Conservation (phyloP, 2,329 filamentous ascomycete genomes). For the Xylariales sp. region DNA sequence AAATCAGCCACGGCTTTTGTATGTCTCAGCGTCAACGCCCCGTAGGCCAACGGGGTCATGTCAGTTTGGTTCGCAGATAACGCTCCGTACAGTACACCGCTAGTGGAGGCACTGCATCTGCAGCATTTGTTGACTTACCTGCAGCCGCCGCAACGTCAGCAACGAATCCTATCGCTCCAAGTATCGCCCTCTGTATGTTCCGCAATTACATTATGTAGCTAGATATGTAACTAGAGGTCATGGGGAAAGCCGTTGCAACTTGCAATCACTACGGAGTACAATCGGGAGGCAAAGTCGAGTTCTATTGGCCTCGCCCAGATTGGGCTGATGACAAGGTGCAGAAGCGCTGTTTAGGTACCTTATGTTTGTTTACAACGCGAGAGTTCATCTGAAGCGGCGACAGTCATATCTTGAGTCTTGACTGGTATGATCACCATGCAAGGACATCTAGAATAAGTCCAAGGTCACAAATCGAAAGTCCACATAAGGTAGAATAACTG, state of each 20-base stretch:
- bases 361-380: conserved; percentile 5
- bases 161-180: conserved; percentile 9
- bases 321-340: not conserved
- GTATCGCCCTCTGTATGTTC: not conserved
- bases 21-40: conserved; percentile 3
- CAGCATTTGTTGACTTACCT: conserved; percentile 1
- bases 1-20: conserved; percentile 1
- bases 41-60: not conserved
- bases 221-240: conserved; percentile 5
- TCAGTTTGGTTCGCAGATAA: not conserved
- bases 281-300: not conserved
- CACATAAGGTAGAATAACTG: too few species aligned
- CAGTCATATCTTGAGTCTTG: too few species aligned
- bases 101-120: not conserved
- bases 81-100: not conserved
- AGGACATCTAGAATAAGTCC: too few species aligned
- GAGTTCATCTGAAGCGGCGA: too few species aligned
- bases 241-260: conserved; percentile 1
- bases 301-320: conserved; percentile 7
- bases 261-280: conserved; percentile 2
- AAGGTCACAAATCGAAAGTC: too few species aligned
- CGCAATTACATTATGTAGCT: conserved; percentile 9
- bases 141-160: conserved; percentile 1
- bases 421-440: not conserved
- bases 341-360: conserved; percentile 1